A percentile compares a stretch with the other conserved stretches of the same genome.
phyloP scores from a whole-genome alignment of 2,329 filamentous ascomycete species.

The Dothistroma pini region DNA sequence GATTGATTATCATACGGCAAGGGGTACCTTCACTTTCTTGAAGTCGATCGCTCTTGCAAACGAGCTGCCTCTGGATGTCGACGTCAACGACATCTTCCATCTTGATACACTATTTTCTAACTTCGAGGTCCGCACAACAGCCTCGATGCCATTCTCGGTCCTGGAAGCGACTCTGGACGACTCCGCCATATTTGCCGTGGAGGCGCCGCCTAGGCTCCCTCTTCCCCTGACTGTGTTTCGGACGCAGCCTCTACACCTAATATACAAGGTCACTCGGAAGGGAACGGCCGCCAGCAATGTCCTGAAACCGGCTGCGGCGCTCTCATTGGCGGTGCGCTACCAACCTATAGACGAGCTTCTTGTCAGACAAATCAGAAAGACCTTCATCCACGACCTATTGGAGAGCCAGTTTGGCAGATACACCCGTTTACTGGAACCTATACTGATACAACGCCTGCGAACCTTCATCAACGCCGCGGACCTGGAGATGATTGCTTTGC shows the following conservation, averaged over 20 bases:
- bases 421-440: constrained; percentile 50
- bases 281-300: constrained; percentile 21
- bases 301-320: constrained; percentile 36
- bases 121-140: constrained; percentile 85
- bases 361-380: constrained; percentile 43
- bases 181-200: constrained; percentile 65
- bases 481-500: constrained; percentile 53
- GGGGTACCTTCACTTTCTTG: constrained; percentile 46
- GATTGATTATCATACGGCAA: constrained; percentile 27
- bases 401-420: constrained; percentile 47
- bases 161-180: constrained; percentile 66
- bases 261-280: constrained; percentile 72
- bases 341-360: constrained; percentile 74
- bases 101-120: constrained; percentile 75
- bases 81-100: constrained; percentile 95
- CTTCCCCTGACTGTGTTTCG: constrained; percentile 64
- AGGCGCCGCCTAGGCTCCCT: constrained; percentile 49
- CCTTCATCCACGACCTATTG: constrained; percentile 48
- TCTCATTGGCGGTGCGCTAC: constrained; percentile 72
- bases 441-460: constrained; percentile 47
- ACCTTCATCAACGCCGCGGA: constrained; percentile 46
- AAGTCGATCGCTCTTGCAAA: constrained; percentile 64
- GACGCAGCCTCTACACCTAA: constrained; percentile 73
- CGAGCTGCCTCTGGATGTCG: constrained; percentile 81
- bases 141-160: constrained; percentile 68